A percentile compares a stretch with the other conserved stretches of the same genome.
These are phyloP conservation scores for Rhodamnia argentea DNA, from an alignment of 345 rosid species.

Conservation along the genomic window DNA sequence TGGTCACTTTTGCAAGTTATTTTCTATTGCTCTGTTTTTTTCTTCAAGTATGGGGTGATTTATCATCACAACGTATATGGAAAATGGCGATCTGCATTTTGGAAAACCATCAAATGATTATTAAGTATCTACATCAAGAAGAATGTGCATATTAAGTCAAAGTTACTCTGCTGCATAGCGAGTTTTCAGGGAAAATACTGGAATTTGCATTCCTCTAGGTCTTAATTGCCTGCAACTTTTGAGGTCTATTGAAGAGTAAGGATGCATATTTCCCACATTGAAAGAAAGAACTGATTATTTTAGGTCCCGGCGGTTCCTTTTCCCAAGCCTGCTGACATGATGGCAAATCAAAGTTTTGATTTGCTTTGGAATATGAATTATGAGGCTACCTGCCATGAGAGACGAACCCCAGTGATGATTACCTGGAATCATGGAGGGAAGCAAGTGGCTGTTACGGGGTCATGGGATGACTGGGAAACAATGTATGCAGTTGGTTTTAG, in stretches of 20 bases:
- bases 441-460: slow-evolving; percentile 52
- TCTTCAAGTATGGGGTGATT: not conserved
- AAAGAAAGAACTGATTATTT: slow-evolving; percentile 1
- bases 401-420: slow-evolving; percentile 27
- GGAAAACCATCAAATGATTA: not conserved
- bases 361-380: slow-evolving; percentile 3
- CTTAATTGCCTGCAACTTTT: not conserved
- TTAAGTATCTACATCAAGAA: not conserved
- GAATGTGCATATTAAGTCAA: not conserved
- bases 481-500: slow-evolving; percentile 13
- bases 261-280: not conserved
- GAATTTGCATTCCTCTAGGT: not conserved
- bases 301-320: slow-evolving; percentile 20
- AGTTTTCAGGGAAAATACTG: not conserved
- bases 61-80: not conserved
- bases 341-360: slow-evolving; percentile 4
- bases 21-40: not conserved
- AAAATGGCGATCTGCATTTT: not conserved
- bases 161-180: not conserved
- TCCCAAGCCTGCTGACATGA: not conserved
- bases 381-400: slow-evolving; percentile 9
- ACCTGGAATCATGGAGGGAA: slow-evolving; percentile 53
- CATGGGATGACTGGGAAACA: slow-evolving; percentile 58
- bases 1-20: not conserved
- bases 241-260: not conserved